A percentile compares a stretch with the other conserved stretches of the same genome.
Conservation (phyloP, 306 rosid species). For the Vigna angularis region DNA sequence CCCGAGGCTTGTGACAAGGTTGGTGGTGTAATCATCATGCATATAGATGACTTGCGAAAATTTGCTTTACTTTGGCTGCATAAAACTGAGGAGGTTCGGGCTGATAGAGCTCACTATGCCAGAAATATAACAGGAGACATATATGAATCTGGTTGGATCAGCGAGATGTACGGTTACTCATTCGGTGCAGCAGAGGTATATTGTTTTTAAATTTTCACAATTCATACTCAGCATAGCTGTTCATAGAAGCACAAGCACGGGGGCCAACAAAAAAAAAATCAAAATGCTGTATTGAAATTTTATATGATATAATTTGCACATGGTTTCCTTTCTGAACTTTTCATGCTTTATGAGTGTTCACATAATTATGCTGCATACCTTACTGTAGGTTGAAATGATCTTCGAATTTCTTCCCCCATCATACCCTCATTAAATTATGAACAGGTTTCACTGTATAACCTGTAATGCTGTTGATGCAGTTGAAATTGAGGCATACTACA, state of each 20-base stretch:
- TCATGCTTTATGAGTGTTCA: not conserved
- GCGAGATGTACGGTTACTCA: slow-evolving; percentile 48
- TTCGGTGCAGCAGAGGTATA: slow-evolving; percentile 49
- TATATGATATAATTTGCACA: not conserved
- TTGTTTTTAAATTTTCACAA: not conserved
- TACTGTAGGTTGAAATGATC: not conserved
- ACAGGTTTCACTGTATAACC: slow-evolving; percentile 24
- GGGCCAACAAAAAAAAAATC: not conserved
- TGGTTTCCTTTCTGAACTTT: slow-evolving; percentile 6
- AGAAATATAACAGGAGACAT: slow-evolving; percentile 43
- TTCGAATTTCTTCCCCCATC: not conserved
- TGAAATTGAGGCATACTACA: slow-evolving; percentile 73
- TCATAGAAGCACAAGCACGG: slow-evolving; percentile 8
- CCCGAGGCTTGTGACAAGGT: slow-evolving; percentile 52
- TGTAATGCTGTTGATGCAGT: slow-evolving; percentile 56
- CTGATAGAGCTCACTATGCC: slow-evolving; percentile 39
- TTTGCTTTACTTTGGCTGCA: slow-evolving; percentile 48
- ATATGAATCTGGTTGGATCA: slow-evolving; percentile 49
- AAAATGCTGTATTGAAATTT: not conserved
- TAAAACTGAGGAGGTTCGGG: slow-evolving; percentile 50
- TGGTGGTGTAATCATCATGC: slow-evolving; percentile 51
- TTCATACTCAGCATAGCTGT: not conserved
- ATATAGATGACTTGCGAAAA: slow-evolving; percentile 46
- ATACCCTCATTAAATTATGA: not conserved
- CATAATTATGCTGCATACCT: not conserved